Evolutionary conservation across 768 basidiomycete species (phyloP), one percentile per base, ranked within the genome.

Genomic region (Russula earlei): DNA sequence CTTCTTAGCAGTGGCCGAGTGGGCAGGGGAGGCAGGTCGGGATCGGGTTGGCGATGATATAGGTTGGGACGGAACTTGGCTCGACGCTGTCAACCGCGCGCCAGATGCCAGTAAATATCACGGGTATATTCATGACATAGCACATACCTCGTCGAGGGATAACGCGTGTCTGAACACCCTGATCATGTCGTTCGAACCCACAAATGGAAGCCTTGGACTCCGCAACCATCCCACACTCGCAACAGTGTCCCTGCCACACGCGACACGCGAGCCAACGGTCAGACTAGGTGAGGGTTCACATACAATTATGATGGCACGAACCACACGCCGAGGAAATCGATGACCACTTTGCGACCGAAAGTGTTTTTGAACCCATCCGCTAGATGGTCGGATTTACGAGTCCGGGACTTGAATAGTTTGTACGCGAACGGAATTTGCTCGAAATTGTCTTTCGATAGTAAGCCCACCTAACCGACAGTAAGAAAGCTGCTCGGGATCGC

Each of bases 151-250:
- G 59, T 91, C 86, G 44, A 91, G 77, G 17, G 88, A 73, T 20
- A 90, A 71, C 0, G 87, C 88, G 49, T 91, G 89, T 11, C 89
- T 74, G 68, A 91, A 89, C 5, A 75, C 77, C 70, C 75, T 83
- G 66, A 90, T 83, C 15, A 75, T 74, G 29, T 68, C 71, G 63
- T 87, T 85, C 12, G 77, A 74, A 49, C 74, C 73, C 0, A 83
- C 81, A 61, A 89, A 91, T 0, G 87, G 89, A 24, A 90, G 71
- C 1, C 72, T 77, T 9, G 77, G 73, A 3, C 75, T 71, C 69
- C 73, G 70, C 20, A 91, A 55, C 0, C 84, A 61, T 0, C 88
- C 89, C n/a, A 87, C 86, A 49, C 85, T 85, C 14, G 83, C 73
- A 2, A 91, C 87, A 0, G 87, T 91, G 54, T 91, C 88, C 88